Percentiles rank a stretch among this genome's conserved stretches.
Conservation (phyloP, 2,329 filamentous ascomycete species). For the Fusarium xylarioides region DNA sequence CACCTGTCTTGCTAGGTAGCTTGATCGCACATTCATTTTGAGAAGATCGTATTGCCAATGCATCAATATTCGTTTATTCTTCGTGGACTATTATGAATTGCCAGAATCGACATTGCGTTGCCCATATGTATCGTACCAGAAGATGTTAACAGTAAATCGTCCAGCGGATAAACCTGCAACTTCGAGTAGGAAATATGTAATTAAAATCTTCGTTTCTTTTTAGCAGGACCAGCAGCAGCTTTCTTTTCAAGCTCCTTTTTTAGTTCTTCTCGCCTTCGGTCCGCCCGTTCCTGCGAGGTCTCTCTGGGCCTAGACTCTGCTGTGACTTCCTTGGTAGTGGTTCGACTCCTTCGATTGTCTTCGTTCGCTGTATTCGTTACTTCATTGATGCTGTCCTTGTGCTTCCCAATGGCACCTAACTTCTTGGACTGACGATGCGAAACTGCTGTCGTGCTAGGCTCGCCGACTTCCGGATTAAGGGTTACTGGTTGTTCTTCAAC, state of each 20-base stretch:
- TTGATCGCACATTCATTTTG: not conserved
- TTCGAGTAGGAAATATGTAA: not conserved
- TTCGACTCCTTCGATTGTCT: constrained; percentile 35
- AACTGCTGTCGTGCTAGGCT: constrained; percentile 4
- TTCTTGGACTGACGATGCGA: constrained; percentile 33
- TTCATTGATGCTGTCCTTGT: constrained; percentile 20
- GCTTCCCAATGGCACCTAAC: constrained; percentile 50
- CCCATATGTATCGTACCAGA: not conserved
- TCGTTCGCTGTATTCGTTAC: constrained; percentile 15
- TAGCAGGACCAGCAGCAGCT: constrained; percentile 58
- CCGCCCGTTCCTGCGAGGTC: constrained; percentile 57
- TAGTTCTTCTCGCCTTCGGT: constrained; percentile 61
- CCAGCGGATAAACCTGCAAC: not conserved
- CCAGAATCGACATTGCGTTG: not conserved
- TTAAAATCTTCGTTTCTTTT: constrained; percentile 66
- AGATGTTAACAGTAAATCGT: not conserved
- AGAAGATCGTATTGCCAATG: not conserved
- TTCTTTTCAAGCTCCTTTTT: constrained; percentile 61
- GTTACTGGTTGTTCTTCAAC: constrained; percentile 2
- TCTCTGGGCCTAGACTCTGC: constrained; percentile 50
- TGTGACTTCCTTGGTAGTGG: constrained; percentile 31
- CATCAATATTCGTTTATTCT: not conserved
- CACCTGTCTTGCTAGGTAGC: not conserved
- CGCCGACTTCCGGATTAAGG: constrained; percentile 7
- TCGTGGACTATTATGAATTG: not conserved